Conservation (phyloP, 768 basidiomycete genomes). For the Pleurotus platypus region DNA sequence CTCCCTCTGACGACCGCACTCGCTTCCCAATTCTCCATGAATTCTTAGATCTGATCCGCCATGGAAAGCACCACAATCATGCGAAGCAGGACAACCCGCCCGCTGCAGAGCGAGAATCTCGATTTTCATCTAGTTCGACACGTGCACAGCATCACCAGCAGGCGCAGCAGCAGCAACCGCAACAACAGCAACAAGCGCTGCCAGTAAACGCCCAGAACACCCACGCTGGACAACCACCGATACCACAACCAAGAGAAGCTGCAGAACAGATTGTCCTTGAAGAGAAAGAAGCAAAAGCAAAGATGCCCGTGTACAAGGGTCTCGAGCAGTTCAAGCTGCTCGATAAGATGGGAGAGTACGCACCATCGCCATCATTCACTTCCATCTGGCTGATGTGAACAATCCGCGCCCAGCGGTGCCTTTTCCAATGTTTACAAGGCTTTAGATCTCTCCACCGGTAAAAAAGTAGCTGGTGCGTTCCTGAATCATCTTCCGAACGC, state of each 20-base stretch:
- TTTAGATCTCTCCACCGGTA: constrained; percentile 65
- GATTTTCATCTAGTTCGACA: constrained; percentile 14
- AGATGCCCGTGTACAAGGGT: constrained; percentile 84
- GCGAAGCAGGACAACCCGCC: constrained; percentile 29
- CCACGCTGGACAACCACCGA: constrained; percentile 12
- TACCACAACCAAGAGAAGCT: constrained; percentile 31
- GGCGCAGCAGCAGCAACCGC: constrained; percentile 16
- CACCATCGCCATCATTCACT: constrained; percentile 20
- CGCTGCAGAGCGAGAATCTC: not conserved
- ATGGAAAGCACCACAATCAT: constrained; percentile 66
- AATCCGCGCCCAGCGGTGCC: constrained; percentile 59
- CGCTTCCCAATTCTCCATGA: constrained; percentile 13
- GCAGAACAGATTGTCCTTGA: constrained; percentile 74
- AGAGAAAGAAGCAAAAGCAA: constrained; percentile 66
- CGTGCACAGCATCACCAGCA: constrained; percentile 26
- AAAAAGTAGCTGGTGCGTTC: constrained; percentile 77
- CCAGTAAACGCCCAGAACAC: constrained; percentile 10
- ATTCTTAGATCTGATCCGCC: constrained; percentile 70
- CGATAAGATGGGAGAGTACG: constrained; percentile 93
- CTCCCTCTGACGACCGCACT: constrained; percentile 8
- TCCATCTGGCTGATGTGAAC: constrained; percentile 17
- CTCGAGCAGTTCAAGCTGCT: constrained; percentile 75
- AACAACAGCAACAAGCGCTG: constrained; percentile 18
- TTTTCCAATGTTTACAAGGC: constrained; percentile 99
- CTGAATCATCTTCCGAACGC: not conserved